Conservation (phyloP, 768 basidiomycete genomes). For the Cantharellus cinnabarinus region DNA sequence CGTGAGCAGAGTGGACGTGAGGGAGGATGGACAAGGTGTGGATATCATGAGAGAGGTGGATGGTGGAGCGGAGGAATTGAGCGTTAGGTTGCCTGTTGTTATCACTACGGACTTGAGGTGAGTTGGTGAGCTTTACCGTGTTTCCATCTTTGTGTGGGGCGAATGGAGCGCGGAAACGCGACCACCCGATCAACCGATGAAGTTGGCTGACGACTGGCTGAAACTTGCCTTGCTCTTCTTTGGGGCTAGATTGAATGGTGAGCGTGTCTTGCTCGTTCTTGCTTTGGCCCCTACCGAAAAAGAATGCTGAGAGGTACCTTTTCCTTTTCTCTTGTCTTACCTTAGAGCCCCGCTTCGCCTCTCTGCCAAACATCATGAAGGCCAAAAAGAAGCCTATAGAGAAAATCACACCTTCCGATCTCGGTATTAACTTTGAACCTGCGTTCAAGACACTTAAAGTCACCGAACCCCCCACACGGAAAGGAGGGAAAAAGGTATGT, state of each 20-base stretch:
- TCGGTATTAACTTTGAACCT: constrained; percentile 68
- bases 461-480: constrained; percentile 70
- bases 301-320: not conserved
- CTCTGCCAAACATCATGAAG: constrained; percentile 95
- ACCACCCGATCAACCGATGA: too few species aligned
- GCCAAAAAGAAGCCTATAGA: constrained; percentile 98
- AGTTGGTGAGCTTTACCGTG: constrained; percentile 12
- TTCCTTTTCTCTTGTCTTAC: not conserved
- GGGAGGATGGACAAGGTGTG: constrained; percentile 39
- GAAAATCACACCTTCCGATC: constrained; percentile 56
- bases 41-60: constrained; percentile 80
- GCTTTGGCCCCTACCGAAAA: too few species aligned
- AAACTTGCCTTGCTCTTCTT: not conserved
- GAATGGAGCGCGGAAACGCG: too few species aligned
- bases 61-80: constrained; percentile 73
- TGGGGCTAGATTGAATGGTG: constrained; percentile 47
- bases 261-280: too few species aligned
- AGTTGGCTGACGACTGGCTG: not conserved
- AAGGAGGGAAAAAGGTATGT: constrained; percentile 68
- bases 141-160: not conserved
- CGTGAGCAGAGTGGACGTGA: constrained; percentile 69
- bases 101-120: constrained; percentile 86
- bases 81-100: constrained; percentile 59
- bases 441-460: constrained; percentile 74
- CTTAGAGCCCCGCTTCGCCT: constrained; percentile 86